A percentile compares a stretch with the other conserved stretches of the same genome.
Conservation (phyloP, 768 basidiomycete genomes). For the Leccinum boreale region DNA sequence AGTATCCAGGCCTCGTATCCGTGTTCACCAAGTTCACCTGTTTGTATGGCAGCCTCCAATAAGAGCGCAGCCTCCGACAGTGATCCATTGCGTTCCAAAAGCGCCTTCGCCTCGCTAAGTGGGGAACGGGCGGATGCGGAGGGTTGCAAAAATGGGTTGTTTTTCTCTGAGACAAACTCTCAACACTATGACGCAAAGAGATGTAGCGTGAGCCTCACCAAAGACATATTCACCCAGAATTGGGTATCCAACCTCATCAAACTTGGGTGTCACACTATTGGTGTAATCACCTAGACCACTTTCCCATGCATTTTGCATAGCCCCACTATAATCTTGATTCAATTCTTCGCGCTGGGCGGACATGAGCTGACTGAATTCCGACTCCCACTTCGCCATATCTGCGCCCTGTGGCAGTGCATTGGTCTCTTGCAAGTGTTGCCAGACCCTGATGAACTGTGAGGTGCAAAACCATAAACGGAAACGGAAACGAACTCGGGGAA, state of each 20-base stretch:
- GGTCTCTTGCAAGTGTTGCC: constrained; percentile 59
- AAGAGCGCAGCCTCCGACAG: constrained; percentile 83
- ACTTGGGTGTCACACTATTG: constrained; percentile 38
- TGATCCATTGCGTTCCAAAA: constrained; percentile 79
- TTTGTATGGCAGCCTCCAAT: constrained; percentile 88
- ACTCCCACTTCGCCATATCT: constrained; percentile 78
- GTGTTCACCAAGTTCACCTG: constrained; percentile 73
- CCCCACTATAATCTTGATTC: constrained; percentile 57
- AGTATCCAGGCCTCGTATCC: constrained; percentile 92
- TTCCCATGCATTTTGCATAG: constrained; percentile 67
- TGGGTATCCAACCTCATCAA: constrained; percentile 75
- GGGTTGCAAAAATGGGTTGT: constrained; percentile 67
- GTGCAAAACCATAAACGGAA: neutral
- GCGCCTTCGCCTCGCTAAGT: constrained; percentile 68
- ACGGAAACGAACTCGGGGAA: constrained; percentile 48
- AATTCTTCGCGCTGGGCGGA: constrained; percentile 60
- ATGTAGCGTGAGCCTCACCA: constrained; percentile 46
- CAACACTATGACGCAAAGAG: neutral
- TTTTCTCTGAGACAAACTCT: constrained; percentile 48
- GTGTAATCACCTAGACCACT: constrained; percentile 45
- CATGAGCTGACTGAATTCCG: constrained; percentile 80
- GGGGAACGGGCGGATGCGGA: constrained; percentile 44
- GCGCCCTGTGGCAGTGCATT: constrained; percentile 54
- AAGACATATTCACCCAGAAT: constrained; percentile 70
- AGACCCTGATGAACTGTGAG: constrained; percentile 43